Conservation (phyloP, 2,329 filamentous ascomycete genomes). For the Lachnellula arida region DNA sequence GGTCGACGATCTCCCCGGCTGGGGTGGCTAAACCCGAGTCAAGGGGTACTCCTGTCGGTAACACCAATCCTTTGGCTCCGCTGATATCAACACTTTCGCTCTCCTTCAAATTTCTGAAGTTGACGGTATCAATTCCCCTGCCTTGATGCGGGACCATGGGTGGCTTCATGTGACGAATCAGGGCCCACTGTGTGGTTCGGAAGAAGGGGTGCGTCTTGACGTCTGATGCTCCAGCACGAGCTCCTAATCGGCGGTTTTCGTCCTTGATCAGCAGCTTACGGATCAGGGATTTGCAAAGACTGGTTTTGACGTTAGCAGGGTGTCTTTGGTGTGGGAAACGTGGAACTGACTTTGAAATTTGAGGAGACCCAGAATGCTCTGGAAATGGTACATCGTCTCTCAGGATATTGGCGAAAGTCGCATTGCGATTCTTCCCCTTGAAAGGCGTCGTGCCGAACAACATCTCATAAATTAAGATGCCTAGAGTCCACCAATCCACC, state of each 20-base stretch:
- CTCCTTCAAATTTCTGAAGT: constrained; percentile 98
- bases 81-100: constrained; percentile 88
- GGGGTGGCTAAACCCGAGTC: constrained; percentile 84
- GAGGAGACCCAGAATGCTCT: constrained; percentile 76
- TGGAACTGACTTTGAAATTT: constrained; percentile 82
- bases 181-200: constrained; percentile 90
- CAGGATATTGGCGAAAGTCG: constrained; percentile 95
- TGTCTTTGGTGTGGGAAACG: not conserved
- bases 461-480: constrained; percentile 98
- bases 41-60: constrained; percentile 73
- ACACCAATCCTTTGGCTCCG: constrained; percentile 41
- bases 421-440: constrained; percentile 98
- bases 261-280: constrained; percentile 97
- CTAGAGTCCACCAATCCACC: constrained; percentile 98
- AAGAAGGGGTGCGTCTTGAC: constrained; percentile 97
- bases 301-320: constrained; percentile 40
- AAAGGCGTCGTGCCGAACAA: constrained; percentile 97
- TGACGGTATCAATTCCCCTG: constrained; percentile 86
- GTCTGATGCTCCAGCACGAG: constrained; percentile 90
- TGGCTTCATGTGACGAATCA: constrained; percentile 96
- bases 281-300: constrained; percentile 93
- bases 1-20: constrained; percentile 75
- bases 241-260: constrained; percentile 86
- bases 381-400: constrained; percentile 95
- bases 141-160: constrained; percentile 93